phyloP scores from a whole-genome alignment of 768 basidiomycete genomes.

The Boletus reticuloceps region DNA sequence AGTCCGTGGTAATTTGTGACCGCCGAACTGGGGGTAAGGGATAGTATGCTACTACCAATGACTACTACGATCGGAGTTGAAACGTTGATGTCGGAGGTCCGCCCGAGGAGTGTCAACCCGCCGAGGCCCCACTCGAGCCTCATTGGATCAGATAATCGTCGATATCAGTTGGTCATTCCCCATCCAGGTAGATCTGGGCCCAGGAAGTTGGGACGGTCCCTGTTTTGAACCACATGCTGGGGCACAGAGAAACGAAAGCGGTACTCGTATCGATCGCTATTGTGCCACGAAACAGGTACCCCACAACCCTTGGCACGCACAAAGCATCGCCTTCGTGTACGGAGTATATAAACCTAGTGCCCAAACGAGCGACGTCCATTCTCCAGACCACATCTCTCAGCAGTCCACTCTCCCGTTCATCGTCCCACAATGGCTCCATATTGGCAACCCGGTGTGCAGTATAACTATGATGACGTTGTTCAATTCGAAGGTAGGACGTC shows the following conservation, averaged over 20 bases:
- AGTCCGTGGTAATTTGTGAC: no score
- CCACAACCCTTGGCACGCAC: neutral
- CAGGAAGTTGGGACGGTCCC: neutral
- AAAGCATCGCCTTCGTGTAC: constrained; percentile 3
- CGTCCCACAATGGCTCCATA: constrained; percentile 36
- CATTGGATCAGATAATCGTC: constrained; percentile 27
- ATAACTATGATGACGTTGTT: constrained; percentile 54
- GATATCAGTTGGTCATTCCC: constrained; percentile 10
- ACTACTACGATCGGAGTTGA: no score
- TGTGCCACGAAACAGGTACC: neutral
- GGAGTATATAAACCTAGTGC: constrained; percentile 22
- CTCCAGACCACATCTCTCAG: constrained; percentile 4
- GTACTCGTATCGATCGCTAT: constrained; percentile 2
- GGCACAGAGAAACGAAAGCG: neutral
- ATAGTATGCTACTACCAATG: no score
- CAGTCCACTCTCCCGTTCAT: constrained; percentile 1
- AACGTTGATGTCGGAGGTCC: no score
- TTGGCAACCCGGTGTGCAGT: constrained; percentile 67
- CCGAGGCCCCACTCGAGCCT: constrained; percentile 1
- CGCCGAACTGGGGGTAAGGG: no score
- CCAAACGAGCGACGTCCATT: neutral
- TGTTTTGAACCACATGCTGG: neutral
- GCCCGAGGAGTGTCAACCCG: no score
- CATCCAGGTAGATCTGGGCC: constrained; percentile 8
- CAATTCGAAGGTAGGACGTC: constrained; percentile 47